These are phyloP conservation scores for Clavariopsis aquatica DNA, from an alignment of 495 filamentous ascomycete genomes.

Conservation along the genomic window DNA sequence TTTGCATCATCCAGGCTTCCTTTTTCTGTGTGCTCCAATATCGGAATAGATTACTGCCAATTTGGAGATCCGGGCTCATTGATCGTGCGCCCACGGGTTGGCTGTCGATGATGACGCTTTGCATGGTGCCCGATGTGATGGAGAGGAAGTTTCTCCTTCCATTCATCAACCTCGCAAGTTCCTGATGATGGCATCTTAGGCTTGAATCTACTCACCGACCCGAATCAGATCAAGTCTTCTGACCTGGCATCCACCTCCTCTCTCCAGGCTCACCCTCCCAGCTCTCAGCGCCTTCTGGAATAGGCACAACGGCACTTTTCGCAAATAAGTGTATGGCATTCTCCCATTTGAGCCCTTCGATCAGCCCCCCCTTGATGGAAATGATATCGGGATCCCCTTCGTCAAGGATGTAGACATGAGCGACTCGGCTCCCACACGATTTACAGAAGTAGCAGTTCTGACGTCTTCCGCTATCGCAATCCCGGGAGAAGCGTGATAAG, in stretches of 20 bases:
- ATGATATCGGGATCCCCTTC: conserved; percentile 24
- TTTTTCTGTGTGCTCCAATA: background rate
- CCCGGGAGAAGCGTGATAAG: conserved; percentile 20
- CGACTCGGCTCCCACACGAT: conserved; percentile 31
- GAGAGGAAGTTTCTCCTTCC: background rate
- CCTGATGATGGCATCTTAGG: too few relatives aligned
- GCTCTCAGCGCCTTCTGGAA: conserved; percentile 35
- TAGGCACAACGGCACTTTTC: conserved; percentile 32
- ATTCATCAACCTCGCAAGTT: background rate
- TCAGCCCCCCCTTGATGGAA: conserved; percentile 33
- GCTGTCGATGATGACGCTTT: background rate
- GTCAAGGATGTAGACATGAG: conserved; percentile 23
- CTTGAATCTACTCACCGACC: too few relatives aligned
- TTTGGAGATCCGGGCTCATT: background rate
- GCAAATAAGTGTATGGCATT: conserved; percentile 29
- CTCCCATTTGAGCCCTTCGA: conserved; percentile 38
- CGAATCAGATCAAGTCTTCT: background rate
- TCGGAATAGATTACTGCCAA: background rate
- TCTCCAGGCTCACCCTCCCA: conserved; percentile 22
- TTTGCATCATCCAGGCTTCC: background rate
- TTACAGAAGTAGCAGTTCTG: conserved; percentile 40
- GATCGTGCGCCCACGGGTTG: background rate
- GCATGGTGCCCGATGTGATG: background rate
- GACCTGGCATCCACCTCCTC: background rate
- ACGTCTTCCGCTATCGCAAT: conserved; percentile 23